Base-by-base conservation (phyloP, 371 early-diverging fungal genomes). In the Chytridiales sp. region DNA sequence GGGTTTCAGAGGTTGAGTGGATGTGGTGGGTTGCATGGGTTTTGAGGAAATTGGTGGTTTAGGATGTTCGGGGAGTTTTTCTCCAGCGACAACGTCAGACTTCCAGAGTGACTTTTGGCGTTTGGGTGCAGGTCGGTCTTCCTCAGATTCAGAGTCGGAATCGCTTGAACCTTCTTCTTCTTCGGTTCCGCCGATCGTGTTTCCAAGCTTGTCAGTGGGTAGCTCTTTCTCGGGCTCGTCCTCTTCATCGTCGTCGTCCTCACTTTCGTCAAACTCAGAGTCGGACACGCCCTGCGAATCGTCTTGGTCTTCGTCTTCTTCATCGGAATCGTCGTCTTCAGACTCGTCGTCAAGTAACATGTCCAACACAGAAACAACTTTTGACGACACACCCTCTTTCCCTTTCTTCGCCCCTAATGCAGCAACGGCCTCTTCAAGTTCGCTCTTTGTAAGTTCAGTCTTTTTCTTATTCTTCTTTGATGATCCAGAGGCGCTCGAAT, bases 361-460 rank as follows among this genome's bases (percentile, higher is more conserved):
- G n/a, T n/a, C n/a, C n/a, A n/a, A n/a, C n/a, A n/a, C n/a, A n/a
- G n/a, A n/a, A n/a, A n/a, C n/a, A n/a, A n/a, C n/a, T n/a, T n/a
- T n/a, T n/a, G n/a, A n/a, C n/a, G n/a, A n/a, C n/a, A n/a, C n/a
- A n/a, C n/a, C n/a, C 36, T 4, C 29, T 50, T 51, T 40, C 47
- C 60, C 32, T 59, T 64, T 21, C 32, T 56, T 61, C 8, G 32
- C 48, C 17, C 50, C 69, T n/a, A n/a, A n/a, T n/a, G n/a, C n/a
- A n/a, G n/a, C n/a, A n/a, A n/a, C n/a, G 19, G 38, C 59, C 0
- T 72, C 74, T 6, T 79, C 81, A 26, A 64, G 67, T 4, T 74
- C 73, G 22, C 57, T 60, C 30, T 72, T 75, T 9, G 69, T 70
- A 83, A 47, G 69, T 73, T 36, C 82, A 84, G 8, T 82, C 75